These are phyloP conservation scores for Mortierella sp. DNA, from an alignment of 371 early-diverging fungal species.

Conservation along the genomic window DNA sequence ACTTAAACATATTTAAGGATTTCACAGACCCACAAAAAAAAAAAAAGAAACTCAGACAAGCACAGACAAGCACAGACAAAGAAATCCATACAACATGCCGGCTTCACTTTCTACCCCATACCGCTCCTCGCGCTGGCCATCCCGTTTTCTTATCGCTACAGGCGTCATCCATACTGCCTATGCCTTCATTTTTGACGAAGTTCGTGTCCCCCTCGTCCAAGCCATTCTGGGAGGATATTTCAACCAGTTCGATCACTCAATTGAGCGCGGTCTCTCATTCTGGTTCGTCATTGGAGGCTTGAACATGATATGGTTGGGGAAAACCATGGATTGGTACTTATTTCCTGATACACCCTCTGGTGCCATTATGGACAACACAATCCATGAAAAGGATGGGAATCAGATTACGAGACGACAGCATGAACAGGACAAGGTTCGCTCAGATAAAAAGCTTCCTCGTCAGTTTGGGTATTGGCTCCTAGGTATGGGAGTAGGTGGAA, in stretches of 20 bases:
- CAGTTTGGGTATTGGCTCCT: not conserved
- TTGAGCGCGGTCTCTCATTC: constrained; percentile 19
- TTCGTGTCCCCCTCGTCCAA: constrained; percentile 9
- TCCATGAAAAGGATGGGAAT: not conserved
- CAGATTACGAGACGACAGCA: not conserved
- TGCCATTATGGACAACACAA: not conserved
- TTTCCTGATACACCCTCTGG: constrained; percentile 9
- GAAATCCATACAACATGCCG: no score
- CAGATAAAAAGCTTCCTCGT: not conserved
- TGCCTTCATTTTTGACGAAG: not conserved
- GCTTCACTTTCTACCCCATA: constrained; percentile 15
- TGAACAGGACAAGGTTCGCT: not conserved
- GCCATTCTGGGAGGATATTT: constrained; percentile 35
- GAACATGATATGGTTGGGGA: constrained; percentile 22
- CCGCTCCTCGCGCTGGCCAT: constrained; percentile 47
- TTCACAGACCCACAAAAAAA: no score
- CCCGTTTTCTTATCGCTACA: constrained; percentile 20
- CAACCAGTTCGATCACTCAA: constrained; percentile 6
- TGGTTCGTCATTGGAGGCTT: constrained; percentile 37
- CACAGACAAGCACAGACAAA: no score
- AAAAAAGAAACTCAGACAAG: no score
- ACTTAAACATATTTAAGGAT: no score
- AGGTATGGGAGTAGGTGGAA: not conserved
- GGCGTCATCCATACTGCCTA: constrained; percentile 25
- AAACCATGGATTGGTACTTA: constrained; percentile 27